phyloP scores from a whole-genome alignment of 192 early-diverging fungal genomes.

The Umbelopsis sp. region DNA sequence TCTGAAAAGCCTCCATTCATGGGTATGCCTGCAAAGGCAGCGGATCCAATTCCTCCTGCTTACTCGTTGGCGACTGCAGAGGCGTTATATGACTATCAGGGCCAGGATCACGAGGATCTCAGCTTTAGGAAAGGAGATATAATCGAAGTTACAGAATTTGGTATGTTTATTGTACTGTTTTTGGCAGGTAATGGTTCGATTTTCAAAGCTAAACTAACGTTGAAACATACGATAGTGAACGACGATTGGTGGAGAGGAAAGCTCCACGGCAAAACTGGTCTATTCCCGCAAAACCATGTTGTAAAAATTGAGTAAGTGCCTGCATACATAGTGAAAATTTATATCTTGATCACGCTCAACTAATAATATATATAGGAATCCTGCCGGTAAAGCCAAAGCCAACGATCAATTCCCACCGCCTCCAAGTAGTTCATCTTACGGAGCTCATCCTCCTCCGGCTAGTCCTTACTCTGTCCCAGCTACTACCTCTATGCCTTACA shows the following conservation, averaged over 20 bases:
- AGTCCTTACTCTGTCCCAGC: not conserved
- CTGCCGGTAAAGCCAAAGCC: not conserved
- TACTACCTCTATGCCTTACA: constrained; percentile 14
- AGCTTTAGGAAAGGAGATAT: constrained; percentile 62
- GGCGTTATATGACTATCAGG: constrained; percentile 67
- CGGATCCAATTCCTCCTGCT: constrained; percentile 20
- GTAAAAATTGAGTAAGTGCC: constrained; percentile 25
- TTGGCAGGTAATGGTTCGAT: too few species aligned
- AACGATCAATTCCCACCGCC: constrained; percentile 2
- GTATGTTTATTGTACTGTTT: constrained; percentile 18
- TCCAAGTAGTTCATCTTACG: constrained; percentile 1
- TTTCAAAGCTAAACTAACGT: not conserved
- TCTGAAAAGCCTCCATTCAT: constrained; percentile 1
- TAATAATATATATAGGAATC: not conserved
- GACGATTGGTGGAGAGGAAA: constrained; percentile 42
- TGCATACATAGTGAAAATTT: too few species aligned
- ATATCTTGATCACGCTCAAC: too few species aligned
- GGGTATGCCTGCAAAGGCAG: not conserved
- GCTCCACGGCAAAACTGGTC: constrained; percentile 28
- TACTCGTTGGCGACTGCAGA: constrained; percentile 37
- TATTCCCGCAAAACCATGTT: constrained; percentile 36
- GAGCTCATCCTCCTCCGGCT: not conserved
- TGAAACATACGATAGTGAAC: constrained; percentile 26
- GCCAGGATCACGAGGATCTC: constrained; percentile 56
- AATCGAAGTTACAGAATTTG: constrained; percentile 48